phyloP scores from a whole-genome alignment of 2,329 filamentous ascomycete species.

The Diplodia corticola region DNA sequence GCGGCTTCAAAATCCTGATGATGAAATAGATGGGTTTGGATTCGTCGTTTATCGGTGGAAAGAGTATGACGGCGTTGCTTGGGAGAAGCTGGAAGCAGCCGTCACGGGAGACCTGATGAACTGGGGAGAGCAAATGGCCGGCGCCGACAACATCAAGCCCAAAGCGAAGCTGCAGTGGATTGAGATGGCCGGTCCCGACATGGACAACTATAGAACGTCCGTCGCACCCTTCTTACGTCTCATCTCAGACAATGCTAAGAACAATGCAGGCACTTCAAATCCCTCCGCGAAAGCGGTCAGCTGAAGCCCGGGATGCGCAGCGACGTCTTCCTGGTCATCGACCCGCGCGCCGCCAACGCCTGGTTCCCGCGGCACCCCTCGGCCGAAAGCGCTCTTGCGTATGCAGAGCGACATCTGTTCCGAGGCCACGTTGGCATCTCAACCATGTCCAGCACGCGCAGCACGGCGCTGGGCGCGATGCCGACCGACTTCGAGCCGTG shows the following conservation, averaged over 20 bases:
- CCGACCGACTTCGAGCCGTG: conserved; percentile 10
- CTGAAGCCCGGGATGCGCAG: not conserved
- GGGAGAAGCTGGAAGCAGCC: not conserved
- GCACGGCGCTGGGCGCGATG: not conserved
- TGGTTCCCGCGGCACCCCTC: not conserved
- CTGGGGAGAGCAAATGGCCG: not conserved
- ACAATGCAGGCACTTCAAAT: not conserved
- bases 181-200: not conserved
- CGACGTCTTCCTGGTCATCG: conserved; percentile 3
- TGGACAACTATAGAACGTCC: conserved; percentile 5
- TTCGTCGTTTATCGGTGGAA: conserved; percentile 6
- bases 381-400: not conserved
- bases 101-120: not conserved
- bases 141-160: not conserved
- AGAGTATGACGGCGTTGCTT: not conserved
- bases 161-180: conserved; percentile 11
- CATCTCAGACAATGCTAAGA: not conserved
- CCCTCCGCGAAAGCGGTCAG: not conserved
- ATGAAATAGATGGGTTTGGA: not conserved
- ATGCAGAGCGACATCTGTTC: not conserved
- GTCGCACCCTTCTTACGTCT: not conserved
- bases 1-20: not conserved
- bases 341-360: conserved; percentile 8
- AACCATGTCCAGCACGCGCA: conserved; percentile 11
- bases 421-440: not conserved